Base-by-base conservation (phyloP, 208 protist genomes). In the Wallacemonas collosoma region DNA sequence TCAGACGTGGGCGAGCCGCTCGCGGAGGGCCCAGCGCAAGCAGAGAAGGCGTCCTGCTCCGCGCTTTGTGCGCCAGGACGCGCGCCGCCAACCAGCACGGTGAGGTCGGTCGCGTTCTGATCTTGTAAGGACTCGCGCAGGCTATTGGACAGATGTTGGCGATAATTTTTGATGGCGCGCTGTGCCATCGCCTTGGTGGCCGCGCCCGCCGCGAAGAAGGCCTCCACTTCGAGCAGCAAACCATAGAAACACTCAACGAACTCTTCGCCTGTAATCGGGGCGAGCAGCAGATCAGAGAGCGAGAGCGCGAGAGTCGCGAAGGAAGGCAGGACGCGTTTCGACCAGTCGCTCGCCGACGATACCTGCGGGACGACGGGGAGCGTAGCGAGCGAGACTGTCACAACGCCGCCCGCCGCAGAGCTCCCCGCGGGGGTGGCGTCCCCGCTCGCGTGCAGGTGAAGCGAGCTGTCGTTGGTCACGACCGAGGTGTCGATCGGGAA, bases 161-260 rank as follows among this genome's bases (percentile, higher is more conserved):
- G 87, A 63, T 84, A 86, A n/a, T 65, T 69, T 11, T 79, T 72
- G 17, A 95, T 56, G 70, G 79, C 85, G 26, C 79, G 82, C 68
- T 82, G 80, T 8, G 87, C 85, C 36, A 93, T 41, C 15, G 86
- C 71, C 65, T 81, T 82, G 5, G 79, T 69, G 2, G 90, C 74
- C 11, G 83, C 11, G 0, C 87, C 84, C 40, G 66, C 56, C 0
- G 82, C 83, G 69, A 87, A 89, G 5, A 72, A 73, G 11, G 88
- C 80, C 64, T 92, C 82, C 54, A 87, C n/a, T 80, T 94, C 86
- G 66, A 94, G 68, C 63, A 92, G 67, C 36, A 94, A 71, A 2
- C 81, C 79, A 63, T 86, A 86, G 39, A 94, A 71, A 54, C 81
- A 86, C 64, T 94, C 89, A 1, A 86, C 73, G 71, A 93, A 91